Evolutionary conservation across 2,329 filamentous ascomycete genomes (phyloP).

Genomic region (Xylariaceae sp.): DNA sequence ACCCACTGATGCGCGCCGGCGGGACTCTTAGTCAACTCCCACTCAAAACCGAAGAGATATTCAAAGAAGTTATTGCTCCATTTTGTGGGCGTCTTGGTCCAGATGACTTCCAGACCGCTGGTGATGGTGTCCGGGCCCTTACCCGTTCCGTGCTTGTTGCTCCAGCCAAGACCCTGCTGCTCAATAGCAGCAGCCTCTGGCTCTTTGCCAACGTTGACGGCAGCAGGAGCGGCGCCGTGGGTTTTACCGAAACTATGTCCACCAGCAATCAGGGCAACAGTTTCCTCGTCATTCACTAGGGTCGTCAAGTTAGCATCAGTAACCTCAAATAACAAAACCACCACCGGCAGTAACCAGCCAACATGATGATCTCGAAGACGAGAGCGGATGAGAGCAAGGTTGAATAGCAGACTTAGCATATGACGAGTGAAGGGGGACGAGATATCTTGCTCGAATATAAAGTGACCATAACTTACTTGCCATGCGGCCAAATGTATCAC

Average conservation of each 20-base stretch:
- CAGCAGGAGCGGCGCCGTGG: slow-evolving; percentile 71
- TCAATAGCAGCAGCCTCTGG: slow-evolving; percentile 70
- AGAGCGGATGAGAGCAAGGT: background rate
- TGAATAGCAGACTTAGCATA: background rate
- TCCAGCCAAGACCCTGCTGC: slow-evolving; percentile 76
- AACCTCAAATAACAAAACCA: background rate
- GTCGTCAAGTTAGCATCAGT: slow-evolving; percentile 6
- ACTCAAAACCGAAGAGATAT: slow-evolving; percentile 80
- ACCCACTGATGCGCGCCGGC: slow-evolving; percentile 80
- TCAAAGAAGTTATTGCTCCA: slow-evolving; percentile 79
- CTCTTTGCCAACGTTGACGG: slow-evolving; percentile 70
- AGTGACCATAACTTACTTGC: slow-evolving; percentile 52
- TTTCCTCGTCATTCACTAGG: slow-evolving; percentile 77
- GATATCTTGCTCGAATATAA: no score
- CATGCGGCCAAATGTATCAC: slow-evolving; percentile 78
- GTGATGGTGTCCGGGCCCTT: slow-evolving; percentile 78
- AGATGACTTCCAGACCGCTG: slow-evolving; percentile 78
- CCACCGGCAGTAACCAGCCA: background rate
- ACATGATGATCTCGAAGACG: background rate
- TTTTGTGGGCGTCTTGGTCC: slow-evolving; percentile 77
- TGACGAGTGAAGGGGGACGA: background rate
- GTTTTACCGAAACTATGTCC: slow-evolving; percentile 84
- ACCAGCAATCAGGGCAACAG: slow-evolving; percentile 78
- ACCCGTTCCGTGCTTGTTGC: slow-evolving; percentile 67
- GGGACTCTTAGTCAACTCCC: slow-evolving; percentile 77